Base-by-base conservation (phyloP, 176 grass and related monocot genomes). In the Hordeum marinum region DNA sequence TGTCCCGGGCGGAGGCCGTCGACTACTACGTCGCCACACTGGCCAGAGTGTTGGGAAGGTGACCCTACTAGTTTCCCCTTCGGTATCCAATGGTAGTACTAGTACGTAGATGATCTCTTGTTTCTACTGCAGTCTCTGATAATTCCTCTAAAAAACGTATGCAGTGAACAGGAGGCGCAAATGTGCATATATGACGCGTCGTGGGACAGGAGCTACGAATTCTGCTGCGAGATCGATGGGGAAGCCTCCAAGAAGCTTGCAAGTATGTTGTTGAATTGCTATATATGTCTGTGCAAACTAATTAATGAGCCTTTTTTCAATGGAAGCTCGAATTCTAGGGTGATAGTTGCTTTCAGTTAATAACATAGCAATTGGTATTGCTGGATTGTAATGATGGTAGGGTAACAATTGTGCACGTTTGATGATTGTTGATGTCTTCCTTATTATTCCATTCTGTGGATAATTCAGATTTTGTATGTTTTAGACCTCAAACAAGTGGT, bases 121-220 rank as follows among this genome's bases (percentile, higher is more conserved):
- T 31, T 3, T 66, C 4, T 8, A 21, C 48, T 66, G 1, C 4
- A 29, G 2, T 62, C 72, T 79, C 9, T 48, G 62, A 46, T 85
- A n/a, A n/a, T n/a, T n/a, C 21, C 58, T 54, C 36, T 71, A 2
- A 24, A 26, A 39, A 62, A 3, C 37, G 31, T 55, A 1, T 63
- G 63, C 80, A 95, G 92, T 32, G 85, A 91, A 52, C 80, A 88
- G 76, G 92, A 98, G 46, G 95, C 92, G 21, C 92, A 93, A 63
- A 98, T 91, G 90, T 50, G 91, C 80, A 98, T 98, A 17, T 98
- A 90, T 21, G 58, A 88, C 64, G 90, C 95, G 60, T 93, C 87
- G 15, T 98, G 95, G 92, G 86, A 87, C 65, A 85, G 61, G 26
- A 73, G 75, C 13, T 98, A 86, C 60, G 68, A 75, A 34, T 98